Evolutionary conservation across 2,329 filamentous ascomycete species (phyloP), one percentile per base, ranked within the genome.

Genomic region (Fusarium succisae): DNA sequence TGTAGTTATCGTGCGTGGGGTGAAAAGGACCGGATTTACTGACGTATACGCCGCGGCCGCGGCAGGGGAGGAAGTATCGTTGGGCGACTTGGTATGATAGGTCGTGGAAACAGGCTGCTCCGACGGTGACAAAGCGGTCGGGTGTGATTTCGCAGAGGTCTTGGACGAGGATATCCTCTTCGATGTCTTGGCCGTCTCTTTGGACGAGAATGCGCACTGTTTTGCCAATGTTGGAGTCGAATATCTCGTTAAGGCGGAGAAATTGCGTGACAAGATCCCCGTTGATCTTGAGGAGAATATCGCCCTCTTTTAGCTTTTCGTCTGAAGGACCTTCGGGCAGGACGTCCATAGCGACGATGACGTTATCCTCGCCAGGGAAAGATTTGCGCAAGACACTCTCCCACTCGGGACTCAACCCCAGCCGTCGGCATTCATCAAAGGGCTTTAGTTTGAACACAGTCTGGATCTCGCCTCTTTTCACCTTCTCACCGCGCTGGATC

Each of bases 381-480:
- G 90, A 87, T 73, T 93, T 90, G 24, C 96, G 91, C 66, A 97
- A 90, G 60, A 92, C 91, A 39, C 93, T 92, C 85, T 99, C 96
- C 91, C 94, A 96, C 50, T 94, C 89, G 0, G 94, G 88, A 3
- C 90, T 94, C 60, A 99, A 86, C 8, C 96, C 96, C 10, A 99
- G 87, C 63, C 96, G 90, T 60, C 96, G 91, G 82, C 96, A 98
- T 82, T 99, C 96, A 77, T 99, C 96, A 77, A 98, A 99, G 0
- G 96, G 94, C 82, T 98, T 98, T 65, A 99, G 89, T 51, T 98
- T 89, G 89, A 97, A 99, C 80, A 99, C 96, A 65, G 94, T 97
- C 83, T 99, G 96, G 47, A 99, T 97, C 24, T 96, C 97, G 44
- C 96, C 96, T 77, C 96, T 89, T 22, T 92, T 91, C 48, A 99